Evolutionary conservation across 1,139 yeast species (phyloP).

Genomic region (Blastobotrys ciferrii): DNA sequence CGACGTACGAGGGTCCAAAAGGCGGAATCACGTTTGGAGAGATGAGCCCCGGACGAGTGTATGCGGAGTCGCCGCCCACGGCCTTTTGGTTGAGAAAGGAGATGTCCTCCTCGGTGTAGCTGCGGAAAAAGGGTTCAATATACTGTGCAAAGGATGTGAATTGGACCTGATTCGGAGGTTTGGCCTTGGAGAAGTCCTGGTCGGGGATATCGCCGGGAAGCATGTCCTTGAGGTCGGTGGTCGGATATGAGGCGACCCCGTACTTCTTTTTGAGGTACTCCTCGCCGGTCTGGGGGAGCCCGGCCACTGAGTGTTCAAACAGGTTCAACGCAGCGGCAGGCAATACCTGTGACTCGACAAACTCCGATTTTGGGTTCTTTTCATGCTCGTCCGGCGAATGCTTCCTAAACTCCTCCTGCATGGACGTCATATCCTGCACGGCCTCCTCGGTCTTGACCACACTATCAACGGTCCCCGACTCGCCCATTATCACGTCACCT

Average conservation of each 20-base stretch:
- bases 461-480: slow-evolving; percentile 3
- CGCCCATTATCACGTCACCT: slow-evolving; percentile 5
- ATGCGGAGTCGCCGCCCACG: slow-evolving; percentile 30
- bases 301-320: slow-evolving; percentile 56
- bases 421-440: slow-evolving; percentile 11
- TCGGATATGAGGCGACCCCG: slow-evolving; percentile 89
- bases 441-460: slow-evolving; percentile 9
- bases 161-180: slow-evolving; percentile 90
- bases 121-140: slow-evolving; percentile 80
- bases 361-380: slow-evolving; percentile 76
- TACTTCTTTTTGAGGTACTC: slow-evolving; percentile 73
- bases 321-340: slow-evolving; percentile 72
- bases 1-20: slow-evolving; percentile 76
- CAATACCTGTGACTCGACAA: slow-evolving; percentile 68
- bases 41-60: slow-evolving; percentile 30
- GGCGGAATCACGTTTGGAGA: slow-evolving; percentile 63
- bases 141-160: slow-evolving; percentile 83
- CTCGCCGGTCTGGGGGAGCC: slow-evolving; percentile 56
- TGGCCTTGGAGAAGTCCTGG: slow-evolving; percentile 77
- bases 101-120: slow-evolving; percentile 75
- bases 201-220: slow-evolving; percentile 89
- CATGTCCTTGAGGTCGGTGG: slow-evolving; percentile 65
- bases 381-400: slow-evolving; percentile 45
- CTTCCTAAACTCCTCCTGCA: slow-evolving; percentile 9
- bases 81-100: slow-evolving; percentile 62